Evolutionary conservation across 495 filamentous ascomycete genomes (phyloP), one percentile per base, ranked within the genome.

Genomic region (Penicillium dipodomyicola): DNA sequence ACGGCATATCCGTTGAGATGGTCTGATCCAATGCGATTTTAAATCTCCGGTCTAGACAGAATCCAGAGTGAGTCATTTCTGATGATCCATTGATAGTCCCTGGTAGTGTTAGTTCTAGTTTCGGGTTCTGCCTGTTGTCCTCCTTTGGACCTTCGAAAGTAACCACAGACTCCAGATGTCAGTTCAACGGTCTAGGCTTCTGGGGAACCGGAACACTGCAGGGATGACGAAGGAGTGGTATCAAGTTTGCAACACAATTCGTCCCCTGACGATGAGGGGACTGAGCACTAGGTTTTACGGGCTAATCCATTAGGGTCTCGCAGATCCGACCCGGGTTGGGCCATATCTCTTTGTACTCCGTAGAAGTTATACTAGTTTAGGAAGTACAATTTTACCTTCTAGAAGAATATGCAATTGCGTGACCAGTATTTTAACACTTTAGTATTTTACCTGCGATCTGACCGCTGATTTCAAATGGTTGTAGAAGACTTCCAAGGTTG

Each of bases 231-330:
- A 23, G 5, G 25, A 40, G 10, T 22, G 15, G 50, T 45, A 37
- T 54, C 30, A 54, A 54, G 15, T 27, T 23, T 41, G 32, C 32
- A 10, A 54, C 43, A 52, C 49, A 40, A 45, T 52, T 43, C 39
- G 50, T 43, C 19, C 49, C 50, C 49, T 52, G 49, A 30, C 35
- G 35, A 41, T 19, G 52, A 54, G 52, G 20, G 52, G 52, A 45
- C 43, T 54, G 32, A 54, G 33, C 52, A 47, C 52, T 54, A 47
- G n/a, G n/a, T 39, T 39, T 39, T 17, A 22, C n/a, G 49, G 49
- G 25, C 27, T 48, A 27, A n/a, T 52, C 22, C 11, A 41, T 51
- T 30, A 22, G 49, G 40, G 42, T 37, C 42, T 35, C 29, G 52
- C 43, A 54, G 52, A 54, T 54, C 51, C 44, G 5, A 19, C 25